Conservation (phyloP, 2,329 filamentous ascomycete species). For the Graphilbum ipis-grandicollis region DNA sequence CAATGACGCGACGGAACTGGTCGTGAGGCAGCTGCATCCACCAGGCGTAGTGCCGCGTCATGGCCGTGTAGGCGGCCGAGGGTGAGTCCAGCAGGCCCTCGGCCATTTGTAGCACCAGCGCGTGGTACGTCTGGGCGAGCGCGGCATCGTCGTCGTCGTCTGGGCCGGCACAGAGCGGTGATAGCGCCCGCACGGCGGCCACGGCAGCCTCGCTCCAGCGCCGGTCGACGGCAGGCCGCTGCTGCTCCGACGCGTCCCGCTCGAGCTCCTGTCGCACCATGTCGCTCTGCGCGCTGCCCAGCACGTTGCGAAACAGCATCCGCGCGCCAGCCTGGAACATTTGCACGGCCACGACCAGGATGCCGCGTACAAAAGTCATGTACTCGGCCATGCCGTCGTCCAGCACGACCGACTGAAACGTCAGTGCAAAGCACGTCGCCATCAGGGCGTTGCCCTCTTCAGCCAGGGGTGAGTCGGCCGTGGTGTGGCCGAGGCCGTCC, state of each 20-base stretch:
- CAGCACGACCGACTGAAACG: conserved; percentile 39
- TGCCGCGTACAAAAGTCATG: conserved; percentile 41
- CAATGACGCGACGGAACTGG: conserved; percentile 31
- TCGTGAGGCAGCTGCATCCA: conserved; percentile 39
- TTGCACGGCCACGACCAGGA: conserved; percentile 35
- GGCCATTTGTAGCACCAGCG: conserved; percentile 26
- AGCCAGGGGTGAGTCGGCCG: conserved; percentile 9
- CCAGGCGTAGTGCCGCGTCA: conserved; percentile 34
- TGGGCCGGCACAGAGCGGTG: conserved; percentile 24
- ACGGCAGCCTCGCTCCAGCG: conserved; percentile 30
- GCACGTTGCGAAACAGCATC: conserved; percentile 30
- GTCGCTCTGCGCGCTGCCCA: conserved; percentile 22
- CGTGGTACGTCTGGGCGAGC: conserved; percentile 28
- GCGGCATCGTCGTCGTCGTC: no score
- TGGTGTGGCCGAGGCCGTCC: background rate
- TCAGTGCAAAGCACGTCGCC: conserved; percentile 40
- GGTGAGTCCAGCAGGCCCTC: conserved; percentile 34
- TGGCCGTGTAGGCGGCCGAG: conserved; percentile 32
- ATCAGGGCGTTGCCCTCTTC: conserved; percentile 42
- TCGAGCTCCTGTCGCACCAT: conserved; percentile 15
- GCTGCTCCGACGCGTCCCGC: conserved; percentile 12
- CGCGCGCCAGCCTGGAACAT: conserved; percentile 34
- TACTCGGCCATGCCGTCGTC: conserved; percentile 42
- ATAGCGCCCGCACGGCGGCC: conserved; percentile 22
- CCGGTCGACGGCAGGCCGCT: conserved; percentile 17